Base-by-base conservation (phyloP, 2,329 filamentous ascomycete genomes). In the Talaromyces rugulosus region DNA sequence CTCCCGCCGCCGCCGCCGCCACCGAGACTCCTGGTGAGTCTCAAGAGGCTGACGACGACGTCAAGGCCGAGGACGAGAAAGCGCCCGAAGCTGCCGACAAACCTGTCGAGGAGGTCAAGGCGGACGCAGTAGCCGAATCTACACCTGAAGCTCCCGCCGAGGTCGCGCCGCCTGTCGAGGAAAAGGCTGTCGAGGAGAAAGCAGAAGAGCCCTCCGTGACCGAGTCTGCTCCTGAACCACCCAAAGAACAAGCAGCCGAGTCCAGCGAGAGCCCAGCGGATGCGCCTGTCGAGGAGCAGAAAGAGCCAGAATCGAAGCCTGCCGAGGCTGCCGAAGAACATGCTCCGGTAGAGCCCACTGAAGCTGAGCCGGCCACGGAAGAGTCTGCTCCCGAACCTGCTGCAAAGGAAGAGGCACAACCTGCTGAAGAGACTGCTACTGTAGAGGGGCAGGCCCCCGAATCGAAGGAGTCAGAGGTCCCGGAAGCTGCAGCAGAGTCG, bases 61-160 rank as follows among this genome's bases (percentile, higher is more conserved):
- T 36, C 2, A 44, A 60, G 23, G 44, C 42, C 18, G 40, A 59
- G 6, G 57, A 51, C 31, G 28, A 42, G 18, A 31, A 44, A 30
- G 44, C 56, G n/a, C 7, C 60, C 23, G 34, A 44, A 31, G 33
- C 52, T 53, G 36, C 27, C 6, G 53, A 62, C 18, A 58, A 61
- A 56, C 54, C 34, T 16, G 9, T 58, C n/a, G 61, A 60, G 16
- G 53, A 61, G 18, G 42, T n/a, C 14, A 59, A 57, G 44, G 36
- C 53, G 16, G 36, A 54, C 2, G 40, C 36, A n/a, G 51, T 30
- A 47, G 56, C n/a, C 27, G 55, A 63, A 36, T 3, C 54, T 36
- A 44, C 31, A 23, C 40, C 56, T n/a, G 52, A 56, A 47, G 44
- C 44, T 47, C 44, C 44, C 18, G 42, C 18, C 42, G 42, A 47